phyloP scores from a whole-genome alignment of 169 alveolate species.

The Plasmodium vivax region DNA sequence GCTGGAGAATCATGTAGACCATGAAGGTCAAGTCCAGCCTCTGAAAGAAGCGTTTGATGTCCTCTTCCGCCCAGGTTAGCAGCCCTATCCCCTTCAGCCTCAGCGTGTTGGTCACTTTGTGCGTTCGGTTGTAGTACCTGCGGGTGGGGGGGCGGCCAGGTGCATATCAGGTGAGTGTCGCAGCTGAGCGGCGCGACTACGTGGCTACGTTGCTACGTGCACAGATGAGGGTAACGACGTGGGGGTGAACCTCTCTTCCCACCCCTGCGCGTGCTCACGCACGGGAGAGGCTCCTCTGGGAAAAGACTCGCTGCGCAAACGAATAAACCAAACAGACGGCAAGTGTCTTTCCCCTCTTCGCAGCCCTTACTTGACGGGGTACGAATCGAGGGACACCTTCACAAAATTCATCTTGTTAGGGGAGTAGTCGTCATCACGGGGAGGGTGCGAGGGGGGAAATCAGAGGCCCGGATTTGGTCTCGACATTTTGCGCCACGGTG shows the following conservation, averaged over 20 bases:
- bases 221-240: no score
- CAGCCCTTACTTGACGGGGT: constrained; percentile 46
- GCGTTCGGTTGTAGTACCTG: constrained; percentile 33
- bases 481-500: not conserved
- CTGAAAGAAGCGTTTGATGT: not conserved
- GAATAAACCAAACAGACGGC: not conserved
- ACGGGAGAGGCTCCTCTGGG: no score
- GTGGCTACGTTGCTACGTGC: no score
- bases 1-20: constrained; percentile 23
- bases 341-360: not conserved
- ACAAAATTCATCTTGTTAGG: constrained; percentile 20
- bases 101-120: constrained; percentile 41
- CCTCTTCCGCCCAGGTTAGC: constrained; percentile 1
- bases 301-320: not conserved
- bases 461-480: not conserved
- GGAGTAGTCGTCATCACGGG: not conserved
- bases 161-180: no score
- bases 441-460: not conserved
- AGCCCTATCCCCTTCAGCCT: constrained; percentile 43
- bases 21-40: constrained; percentile 24
- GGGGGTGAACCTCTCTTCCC: no score
- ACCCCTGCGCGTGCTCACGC: no score
- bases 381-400: constrained; percentile 23
- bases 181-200: no score
- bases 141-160: not conserved